A percentile compares a stretch with the other conserved stretches of the same genome.
phyloP scores from a whole-genome alignment of 1,284 basidiomycete species.

The Apiotrichum laibachii region DNA sequence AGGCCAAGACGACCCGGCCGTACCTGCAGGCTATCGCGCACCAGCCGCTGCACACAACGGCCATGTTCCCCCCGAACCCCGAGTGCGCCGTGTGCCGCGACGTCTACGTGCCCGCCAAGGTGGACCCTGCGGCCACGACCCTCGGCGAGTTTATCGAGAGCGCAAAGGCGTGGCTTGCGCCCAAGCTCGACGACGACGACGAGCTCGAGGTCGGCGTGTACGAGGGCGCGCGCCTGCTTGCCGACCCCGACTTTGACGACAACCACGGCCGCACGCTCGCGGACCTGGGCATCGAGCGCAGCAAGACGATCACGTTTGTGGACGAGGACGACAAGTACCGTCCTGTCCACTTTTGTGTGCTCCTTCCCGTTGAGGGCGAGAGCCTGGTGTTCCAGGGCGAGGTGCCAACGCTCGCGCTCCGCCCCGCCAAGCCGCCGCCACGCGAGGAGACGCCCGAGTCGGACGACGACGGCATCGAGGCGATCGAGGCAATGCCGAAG shows the following conservation, averaged over 20 bases:
- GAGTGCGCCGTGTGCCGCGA: constrained; percentile 83
- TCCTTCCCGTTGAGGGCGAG: constrained; percentile 41
- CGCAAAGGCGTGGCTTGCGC: constrained; percentile 40
- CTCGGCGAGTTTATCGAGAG: constrained; percentile 72
- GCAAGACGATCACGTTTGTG: constrained; percentile 76
- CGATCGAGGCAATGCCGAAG: not conserved
- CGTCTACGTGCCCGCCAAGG: constrained; percentile 70
- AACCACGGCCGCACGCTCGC: constrained; percentile 44
- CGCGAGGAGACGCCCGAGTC: not conserved
- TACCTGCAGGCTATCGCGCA: constrained; percentile 9
- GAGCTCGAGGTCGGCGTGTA: constrained; percentile 67
- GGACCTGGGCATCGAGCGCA: constrained; percentile 43
- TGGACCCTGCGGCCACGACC: constrained; percentile 62
- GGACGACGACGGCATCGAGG: constrained; percentile 6
- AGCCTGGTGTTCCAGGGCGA: constrained; percentile 11
- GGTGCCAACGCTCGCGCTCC: constrained; percentile 16
- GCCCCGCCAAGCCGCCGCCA: constrained; percentile 7
- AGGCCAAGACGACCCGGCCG: constrained; percentile 45
- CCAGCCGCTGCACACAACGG: constrained; percentile 1
- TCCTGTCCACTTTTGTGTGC: constrained; percentile 70
- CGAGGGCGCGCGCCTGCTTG: constrained; percentile 64
- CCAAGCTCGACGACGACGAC: constrained; percentile 62
- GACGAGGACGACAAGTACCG: constrained; percentile 66
- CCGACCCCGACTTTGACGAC: constrained; percentile 49
- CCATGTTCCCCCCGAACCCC: constrained; percentile 63